phyloP scores from a whole-genome alignment of 768 basidiomycete species.

The Artomyces pyxidatus region DNA sequence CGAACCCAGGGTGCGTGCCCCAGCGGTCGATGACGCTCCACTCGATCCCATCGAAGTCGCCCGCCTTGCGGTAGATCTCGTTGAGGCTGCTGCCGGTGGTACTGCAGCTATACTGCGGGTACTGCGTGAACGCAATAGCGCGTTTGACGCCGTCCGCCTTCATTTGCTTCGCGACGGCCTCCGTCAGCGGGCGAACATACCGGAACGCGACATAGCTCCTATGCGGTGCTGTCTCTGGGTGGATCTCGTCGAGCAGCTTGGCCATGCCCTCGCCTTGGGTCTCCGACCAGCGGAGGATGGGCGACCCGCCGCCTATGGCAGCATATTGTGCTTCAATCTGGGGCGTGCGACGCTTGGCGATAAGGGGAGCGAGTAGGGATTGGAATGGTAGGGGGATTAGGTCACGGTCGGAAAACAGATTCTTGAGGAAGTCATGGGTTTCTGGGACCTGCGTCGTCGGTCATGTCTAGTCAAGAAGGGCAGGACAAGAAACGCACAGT shows the following conservation, averaged over 20 bases:
- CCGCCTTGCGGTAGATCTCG: conserved; percentile 70
- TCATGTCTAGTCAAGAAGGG: not conserved
- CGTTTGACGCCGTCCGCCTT: conserved; percentile 84
- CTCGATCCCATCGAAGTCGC: conserved; percentile 54
- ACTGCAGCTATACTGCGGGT: conserved; percentile 97
- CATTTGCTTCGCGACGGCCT: conserved; percentile 76
- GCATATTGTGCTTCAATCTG: conserved; percentile 91
- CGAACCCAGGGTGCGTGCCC: conserved; percentile 91
- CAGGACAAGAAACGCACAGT: conserved; percentile 49
- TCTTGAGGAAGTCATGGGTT: conserved; percentile 87
- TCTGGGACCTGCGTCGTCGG: conserved; percentile 61
- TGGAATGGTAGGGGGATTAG: conserved; percentile 96
- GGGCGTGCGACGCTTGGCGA: conserved; percentile 85
- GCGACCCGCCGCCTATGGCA: conserved; percentile 94
- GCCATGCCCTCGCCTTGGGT: conserved; percentile 89
- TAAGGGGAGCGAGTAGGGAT: conserved; percentile 74
- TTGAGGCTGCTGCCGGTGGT: conserved; percentile 97
- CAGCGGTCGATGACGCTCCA: conserved; percentile 99
- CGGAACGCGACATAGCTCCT: conserved; percentile 96
- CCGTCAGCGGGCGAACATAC: conserved; percentile 84
- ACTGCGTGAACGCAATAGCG: conserved; percentile 95
- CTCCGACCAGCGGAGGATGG: conserved; percentile 85
- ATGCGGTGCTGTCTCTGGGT: conserved; percentile 88
- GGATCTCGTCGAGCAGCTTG: conserved; percentile 85
- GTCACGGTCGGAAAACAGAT: conserved; percentile 87